phyloP scores from a whole-genome alignment of 2,329 filamentous ascomycete species.

The Calonectria henricotiae region DNA sequence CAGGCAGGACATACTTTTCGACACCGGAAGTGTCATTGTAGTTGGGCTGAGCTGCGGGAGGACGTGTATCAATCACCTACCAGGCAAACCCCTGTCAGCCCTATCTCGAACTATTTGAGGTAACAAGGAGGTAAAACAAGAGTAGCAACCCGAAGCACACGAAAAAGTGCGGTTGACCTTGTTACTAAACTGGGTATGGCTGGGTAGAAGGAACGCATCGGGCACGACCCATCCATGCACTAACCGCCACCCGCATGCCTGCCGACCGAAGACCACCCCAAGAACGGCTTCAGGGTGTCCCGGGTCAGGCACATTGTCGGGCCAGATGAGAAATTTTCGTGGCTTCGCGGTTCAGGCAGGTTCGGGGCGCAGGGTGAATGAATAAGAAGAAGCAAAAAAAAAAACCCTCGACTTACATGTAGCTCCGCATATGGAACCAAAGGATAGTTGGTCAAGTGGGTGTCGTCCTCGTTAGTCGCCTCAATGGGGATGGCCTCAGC shows the following conservation, averaged over 20 bases:
- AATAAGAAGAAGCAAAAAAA: constrained; percentile 28
- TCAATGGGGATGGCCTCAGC: constrained; percentile 77
- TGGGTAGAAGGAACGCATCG: constrained; percentile 37
- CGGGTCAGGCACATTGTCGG: constrained; percentile 23
- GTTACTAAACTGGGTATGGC: constrained; percentile 37
- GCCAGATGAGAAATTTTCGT: constrained; percentile 42
- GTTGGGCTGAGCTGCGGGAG: constrained; percentile 82
- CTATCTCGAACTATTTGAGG: constrained; percentile 47
- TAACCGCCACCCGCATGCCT: constrained; percentile 35
- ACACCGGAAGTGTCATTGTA: constrained; percentile 87
- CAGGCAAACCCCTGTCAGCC: constrained; percentile 53
- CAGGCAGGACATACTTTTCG: constrained; percentile 92
- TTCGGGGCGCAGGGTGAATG: constrained; percentile 39
- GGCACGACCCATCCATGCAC: constrained; percentile 31
- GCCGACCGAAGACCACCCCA: constrained; percentile 37
- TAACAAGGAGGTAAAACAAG: constrained; percentile 33
- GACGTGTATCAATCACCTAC: constrained; percentile 86
- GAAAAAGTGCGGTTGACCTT: constrained; percentile 33
- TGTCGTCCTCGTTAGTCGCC: constrained; percentile 81
- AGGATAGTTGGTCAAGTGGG: constrained; percentile 76
- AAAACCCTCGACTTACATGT: constrained; percentile 74
- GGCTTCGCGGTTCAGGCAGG: constrained; percentile 26
- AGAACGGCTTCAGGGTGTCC: constrained; percentile 17
- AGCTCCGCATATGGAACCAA: constrained; percentile 85
- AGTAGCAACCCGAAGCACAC: constrained; percentile 21